These are phyloP conservation scores for Brassica balearica DNA, from an alignment of 441 rosid genomes.

Conservation along the genomic window DNA sequence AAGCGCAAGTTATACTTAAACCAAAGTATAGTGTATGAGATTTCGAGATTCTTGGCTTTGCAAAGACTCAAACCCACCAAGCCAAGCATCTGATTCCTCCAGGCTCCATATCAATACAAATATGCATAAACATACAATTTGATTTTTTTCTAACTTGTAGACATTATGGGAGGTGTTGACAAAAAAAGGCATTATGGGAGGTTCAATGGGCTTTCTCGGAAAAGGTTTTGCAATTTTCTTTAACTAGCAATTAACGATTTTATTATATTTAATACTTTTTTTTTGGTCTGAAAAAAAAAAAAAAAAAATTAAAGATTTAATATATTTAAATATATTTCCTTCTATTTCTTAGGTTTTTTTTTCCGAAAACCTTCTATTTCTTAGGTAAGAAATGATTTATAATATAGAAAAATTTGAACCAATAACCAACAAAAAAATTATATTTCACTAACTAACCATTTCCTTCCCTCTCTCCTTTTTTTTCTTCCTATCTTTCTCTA, in stretches of 20 bases:
- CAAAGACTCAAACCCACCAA: constrained; percentile 35
- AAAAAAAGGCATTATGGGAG: constrained; percentile 52
- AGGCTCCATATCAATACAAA: constrained; percentile 26
- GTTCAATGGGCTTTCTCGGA: constrained; percentile 60
- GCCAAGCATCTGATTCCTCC: constrained; percentile 24
- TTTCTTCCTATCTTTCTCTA: too few relatives aligned
- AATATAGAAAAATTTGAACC: too few relatives aligned
- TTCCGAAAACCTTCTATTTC: not conserved
- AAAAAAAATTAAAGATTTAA: too few relatives aligned
- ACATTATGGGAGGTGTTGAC: constrained; percentile 53
- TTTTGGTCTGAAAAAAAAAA: too few relatives aligned
- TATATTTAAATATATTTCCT: too few relatives aligned
- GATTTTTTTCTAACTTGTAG: not conserved
- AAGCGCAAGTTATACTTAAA: constrained; percentile 29
- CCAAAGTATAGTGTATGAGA: constrained; percentile 21
- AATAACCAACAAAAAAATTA: too few relatives aligned
- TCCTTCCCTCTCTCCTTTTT: too few relatives aligned
- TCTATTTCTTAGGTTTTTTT: too few relatives aligned
- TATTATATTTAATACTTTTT: not conserved
- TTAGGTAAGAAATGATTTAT: not conserved
- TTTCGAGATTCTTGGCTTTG: constrained; percentile 38
- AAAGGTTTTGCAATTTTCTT: constrained; percentile 49
- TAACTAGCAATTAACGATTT: not conserved
- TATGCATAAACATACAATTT: constrained; percentile 2
- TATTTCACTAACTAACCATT: too few relatives aligned